These are phyloP conservation scores for Calycina herbarum DNA, from an alignment of 2,329 filamentous ascomycete genomes.

Conservation along the genomic window DNA sequence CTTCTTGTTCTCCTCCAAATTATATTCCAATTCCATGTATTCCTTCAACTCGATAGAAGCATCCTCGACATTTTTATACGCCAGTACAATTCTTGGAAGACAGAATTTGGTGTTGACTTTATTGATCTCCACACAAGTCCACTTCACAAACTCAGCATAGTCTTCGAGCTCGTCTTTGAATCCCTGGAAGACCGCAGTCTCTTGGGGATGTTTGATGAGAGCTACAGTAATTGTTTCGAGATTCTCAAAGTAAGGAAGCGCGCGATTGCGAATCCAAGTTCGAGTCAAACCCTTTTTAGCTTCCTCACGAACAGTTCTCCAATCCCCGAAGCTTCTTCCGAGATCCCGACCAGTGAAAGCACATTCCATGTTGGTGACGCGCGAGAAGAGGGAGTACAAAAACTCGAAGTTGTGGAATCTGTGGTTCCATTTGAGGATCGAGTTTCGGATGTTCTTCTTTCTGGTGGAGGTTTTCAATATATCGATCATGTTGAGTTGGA, in stretches of 20 bases:
- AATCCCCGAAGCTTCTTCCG: background rate
- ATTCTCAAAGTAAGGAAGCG: background rate
- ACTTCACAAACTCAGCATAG: too few species aligned
- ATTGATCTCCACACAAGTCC: too few species aligned
- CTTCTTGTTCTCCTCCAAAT: too few species aligned
- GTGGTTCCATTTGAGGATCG: background rate
- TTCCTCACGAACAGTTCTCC: background rate
- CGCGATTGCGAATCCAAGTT: background rate
- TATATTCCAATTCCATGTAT: too few species aligned
- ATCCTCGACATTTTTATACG: too few species aligned
- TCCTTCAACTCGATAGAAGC: too few species aligned
- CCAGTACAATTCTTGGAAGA: too few species aligned
- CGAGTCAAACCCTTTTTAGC: background rate
- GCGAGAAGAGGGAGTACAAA: background rate
- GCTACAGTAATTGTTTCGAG: background rate
- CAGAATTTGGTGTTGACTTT: too few species aligned
- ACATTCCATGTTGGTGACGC: background rate
- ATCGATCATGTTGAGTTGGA: background rate
- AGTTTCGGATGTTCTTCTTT: background rate
- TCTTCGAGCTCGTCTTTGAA: too few species aligned
- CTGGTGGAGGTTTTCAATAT: background rate
- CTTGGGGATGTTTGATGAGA: background rate
- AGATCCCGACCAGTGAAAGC: background rate
- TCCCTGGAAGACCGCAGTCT: too few species aligned
- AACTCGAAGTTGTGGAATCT: background rate